phyloP scores from a whole-genome alignment of 306 rosid genomes.

The Castanea mollissima region DNA sequence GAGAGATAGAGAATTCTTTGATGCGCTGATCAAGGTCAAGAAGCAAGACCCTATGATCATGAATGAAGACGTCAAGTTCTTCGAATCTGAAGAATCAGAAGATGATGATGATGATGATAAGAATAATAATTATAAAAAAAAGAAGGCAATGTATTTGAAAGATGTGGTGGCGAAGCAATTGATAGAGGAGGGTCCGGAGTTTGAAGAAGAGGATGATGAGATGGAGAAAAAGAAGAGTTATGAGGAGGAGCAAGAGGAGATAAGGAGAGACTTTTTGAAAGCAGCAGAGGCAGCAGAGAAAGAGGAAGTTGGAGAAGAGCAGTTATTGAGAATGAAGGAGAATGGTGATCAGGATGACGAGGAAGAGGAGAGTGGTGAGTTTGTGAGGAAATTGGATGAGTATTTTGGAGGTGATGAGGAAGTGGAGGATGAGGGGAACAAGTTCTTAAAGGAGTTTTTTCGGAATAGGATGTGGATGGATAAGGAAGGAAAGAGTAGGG shows the following conservation, averaged over 20 bases:
- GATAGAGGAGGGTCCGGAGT: constrained; percentile 69
- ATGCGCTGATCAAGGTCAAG: constrained; percentile 67
- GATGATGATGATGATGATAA: constrained; percentile 20
- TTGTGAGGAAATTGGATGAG: constrained; percentile 58
- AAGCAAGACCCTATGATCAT: constrained; percentile 63
- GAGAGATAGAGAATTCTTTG: constrained; percentile 49
- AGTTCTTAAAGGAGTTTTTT: constrained; percentile 59
- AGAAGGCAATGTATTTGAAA: constrained; percentile 56
- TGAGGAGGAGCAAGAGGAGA: constrained; percentile 62
- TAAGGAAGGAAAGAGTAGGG: constrained; percentile 24
- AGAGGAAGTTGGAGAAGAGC: constrained; percentile 51
- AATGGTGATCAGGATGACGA: constrained; percentile 25
- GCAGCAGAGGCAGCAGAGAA: constrained; percentile 51
- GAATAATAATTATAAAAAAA: constrained; percentile 21
- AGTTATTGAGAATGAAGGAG: constrained; percentile 41
- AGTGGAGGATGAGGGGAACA: constrained; percentile 39
- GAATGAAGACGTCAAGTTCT: constrained; percentile 56
- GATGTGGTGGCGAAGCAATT: constrained; percentile 71
- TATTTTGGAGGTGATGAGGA: constrained; percentile 54
- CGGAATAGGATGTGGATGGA: constrained; percentile 67
- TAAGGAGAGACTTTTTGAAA: constrained; percentile 52
- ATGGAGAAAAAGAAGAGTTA: constrained; percentile 45
- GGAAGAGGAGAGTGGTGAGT: constrained; percentile 30
- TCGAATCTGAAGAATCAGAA: constrained; percentile 43
- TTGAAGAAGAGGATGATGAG: constrained; percentile 18